A percentile compares a stretch with the other conserved stretches of the same genome.
These are phyloP conservation scores for Mortierella polycephala DNA, from an alignment of 371 early-diverging fungal genomes.

Conservation along the genomic window DNA sequence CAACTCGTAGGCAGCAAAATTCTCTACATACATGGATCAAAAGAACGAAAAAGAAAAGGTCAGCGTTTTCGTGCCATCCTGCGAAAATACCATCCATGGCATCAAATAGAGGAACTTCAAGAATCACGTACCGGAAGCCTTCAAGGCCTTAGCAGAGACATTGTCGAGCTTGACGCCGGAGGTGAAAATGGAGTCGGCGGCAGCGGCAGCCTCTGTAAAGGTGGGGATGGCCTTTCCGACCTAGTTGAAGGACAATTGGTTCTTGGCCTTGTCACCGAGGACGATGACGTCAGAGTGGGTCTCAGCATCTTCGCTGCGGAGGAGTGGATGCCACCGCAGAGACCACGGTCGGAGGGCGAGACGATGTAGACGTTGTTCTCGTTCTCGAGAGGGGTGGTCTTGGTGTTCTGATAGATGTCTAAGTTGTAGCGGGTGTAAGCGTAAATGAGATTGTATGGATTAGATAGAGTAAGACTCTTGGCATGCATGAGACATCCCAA, in stretches of 20 bases:
- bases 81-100: no score
- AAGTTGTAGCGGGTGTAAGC: no score
- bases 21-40: constrained; percentile 60
- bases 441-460: no score
- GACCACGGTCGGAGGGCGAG: constrained; percentile 96
- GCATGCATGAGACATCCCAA: no score
- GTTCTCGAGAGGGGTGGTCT: constrained; percentile 70
- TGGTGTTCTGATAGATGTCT: constrained; percentile 87
- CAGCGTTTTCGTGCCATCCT: no score
- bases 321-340: constrained; percentile 99
- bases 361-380: constrained; percentile 80
- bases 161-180: constrained; percentile 76
- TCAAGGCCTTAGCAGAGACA: constrained; percentile 77
- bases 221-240: constrained; percentile 92
- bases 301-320: constrained; percentile 81
- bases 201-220: constrained; percentile 88
- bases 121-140: constrained; percentile 73
- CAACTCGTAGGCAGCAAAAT: constrained; percentile 91
- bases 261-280: constrained; percentile 95
- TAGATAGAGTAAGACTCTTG: no score
- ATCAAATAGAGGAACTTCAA: not conserved
- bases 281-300: constrained; percentile 68
- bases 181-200: constrained; percentile 83
- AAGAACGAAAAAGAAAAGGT: no score
- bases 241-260: constrained; percentile 88